These are phyloP conservation scores for Artemisia tridentata DNA, from an alignment of 129 eudicot species.

Conservation along the genomic window DNA sequence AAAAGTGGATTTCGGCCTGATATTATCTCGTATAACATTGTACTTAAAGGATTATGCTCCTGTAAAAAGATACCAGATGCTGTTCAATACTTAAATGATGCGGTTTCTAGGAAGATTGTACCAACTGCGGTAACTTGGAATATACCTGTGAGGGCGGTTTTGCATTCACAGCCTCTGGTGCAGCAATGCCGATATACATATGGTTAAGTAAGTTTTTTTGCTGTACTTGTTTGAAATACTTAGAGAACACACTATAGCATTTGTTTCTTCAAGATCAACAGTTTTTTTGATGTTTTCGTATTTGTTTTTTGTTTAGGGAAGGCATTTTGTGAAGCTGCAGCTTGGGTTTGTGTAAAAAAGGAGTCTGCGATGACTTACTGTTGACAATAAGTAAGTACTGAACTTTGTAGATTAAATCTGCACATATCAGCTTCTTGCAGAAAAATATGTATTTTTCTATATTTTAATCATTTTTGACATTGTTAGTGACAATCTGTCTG, in stretches of 20 bases:
- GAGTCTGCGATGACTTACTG: background rate
- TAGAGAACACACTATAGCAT: background rate
- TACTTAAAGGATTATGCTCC: conserved; percentile 73
- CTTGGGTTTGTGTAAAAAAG: too few relatives aligned
- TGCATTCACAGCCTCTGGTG: conserved; percentile 24
- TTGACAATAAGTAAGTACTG: conserved; percentile 19
- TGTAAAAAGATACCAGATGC: conserved; percentile 55
- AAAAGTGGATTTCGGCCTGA: conserved; percentile 68
- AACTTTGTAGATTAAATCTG: background rate
- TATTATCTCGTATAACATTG: conserved; percentile 83
- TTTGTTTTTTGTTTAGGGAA: too few relatives aligned
- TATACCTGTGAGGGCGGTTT: conserved; percentile 73
- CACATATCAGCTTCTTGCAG: background rate
- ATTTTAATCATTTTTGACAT: background rate
- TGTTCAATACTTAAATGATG: conserved; percentile 55
- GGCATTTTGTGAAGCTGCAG: too few relatives aligned
- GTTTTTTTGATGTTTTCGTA: too few relatives aligned
- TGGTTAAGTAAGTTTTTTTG: conserved; percentile 35
- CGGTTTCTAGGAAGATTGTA: conserved; percentile 48
- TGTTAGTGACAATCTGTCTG: background rate
- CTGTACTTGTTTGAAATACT: background rate
- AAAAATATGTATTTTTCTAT: background rate
- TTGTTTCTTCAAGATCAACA: too few relatives aligned
- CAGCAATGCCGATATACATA: background rate
- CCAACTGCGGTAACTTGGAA: conserved; percentile 83